Base-by-base conservation (phyloP, 768 basidiomycete species). In the Suillus sp. region DNA sequence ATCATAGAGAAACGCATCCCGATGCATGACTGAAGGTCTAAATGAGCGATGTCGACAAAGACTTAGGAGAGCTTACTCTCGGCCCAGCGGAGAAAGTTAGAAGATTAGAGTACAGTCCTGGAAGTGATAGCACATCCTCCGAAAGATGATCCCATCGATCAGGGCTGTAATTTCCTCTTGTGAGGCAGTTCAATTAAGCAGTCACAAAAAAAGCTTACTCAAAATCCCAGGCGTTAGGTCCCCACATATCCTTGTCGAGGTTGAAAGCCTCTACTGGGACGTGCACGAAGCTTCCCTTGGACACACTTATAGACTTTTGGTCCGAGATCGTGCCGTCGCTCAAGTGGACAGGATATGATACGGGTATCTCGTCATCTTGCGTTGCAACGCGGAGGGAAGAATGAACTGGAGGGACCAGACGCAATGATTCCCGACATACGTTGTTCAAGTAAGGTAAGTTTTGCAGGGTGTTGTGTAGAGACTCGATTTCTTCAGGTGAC, bases 1-100 rank as follows among this genome's bases (percentile, higher is more conserved):
- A 93, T 90, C 71, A 93, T 77, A 6, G 92, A 91, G 73, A 95
- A 92, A 27, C 88, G 85, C 78, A 90, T 81, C 3, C 92, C 92
- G 56, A 93, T 90, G 70, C 93, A 94, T 1, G 91, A 89, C 92
- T 94, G 60, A 59, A 64, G 62, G 43, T 22, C 35, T 42, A 60
- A 65, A 54, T 50, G 4, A 64, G 50, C 61, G 34, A n/a, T 35
- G 45, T 48, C 38, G 37, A 59, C 22, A 30, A 16, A 32, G 22
- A 56, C 3, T 8, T 40, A 11, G 25, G 5, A 27, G 5, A 56
- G 80, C 91, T 63, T 72, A 91, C 92, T 56, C 92, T 82, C 54
- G 92, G 92, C 22, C 92, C 93, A 22, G 89, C 87, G 14, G 92
- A 93, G 70, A 94, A 94, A 0, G 88, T 86, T 47, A 93, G 74